phyloP scores from a whole-genome alignment of 83 land plant genomes.

The Diphasiastrum complanatum region DNA sequence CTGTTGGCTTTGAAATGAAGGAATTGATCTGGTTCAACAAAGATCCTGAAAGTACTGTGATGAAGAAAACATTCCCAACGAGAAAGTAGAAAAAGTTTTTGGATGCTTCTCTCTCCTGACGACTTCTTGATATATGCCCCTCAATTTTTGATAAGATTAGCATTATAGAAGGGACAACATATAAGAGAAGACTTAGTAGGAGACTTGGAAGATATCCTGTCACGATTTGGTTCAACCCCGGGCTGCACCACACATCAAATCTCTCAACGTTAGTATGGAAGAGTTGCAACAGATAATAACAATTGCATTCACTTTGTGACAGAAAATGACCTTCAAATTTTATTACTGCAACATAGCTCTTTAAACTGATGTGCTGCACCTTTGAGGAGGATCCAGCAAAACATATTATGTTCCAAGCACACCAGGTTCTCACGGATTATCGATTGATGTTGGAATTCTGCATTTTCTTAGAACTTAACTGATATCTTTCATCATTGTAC shows the following conservation, averaged over 20 bases:
- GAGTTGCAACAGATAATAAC: neutral
- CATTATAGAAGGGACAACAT: conserved; percentile 50
- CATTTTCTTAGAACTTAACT: too few relatives aligned
- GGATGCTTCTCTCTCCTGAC: conserved; percentile 45
- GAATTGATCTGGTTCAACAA: conserved; percentile 45
- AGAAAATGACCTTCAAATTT: too few relatives aligned
- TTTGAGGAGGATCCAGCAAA: too few relatives aligned
- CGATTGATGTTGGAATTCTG: too few relatives aligned
- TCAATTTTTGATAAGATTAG: conserved; percentile 33
- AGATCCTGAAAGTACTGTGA: conserved; percentile 53
- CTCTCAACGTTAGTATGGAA: neutral
- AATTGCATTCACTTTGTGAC: too few relatives aligned
- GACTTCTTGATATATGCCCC: conserved; percentile 44
- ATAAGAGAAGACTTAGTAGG: conserved; percentile 44
- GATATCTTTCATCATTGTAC: too few relatives aligned
- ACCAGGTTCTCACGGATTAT: too few relatives aligned
- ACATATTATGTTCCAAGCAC: too few relatives aligned
- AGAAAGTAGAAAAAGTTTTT: conserved; percentile 60
- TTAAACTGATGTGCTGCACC: too few relatives aligned
- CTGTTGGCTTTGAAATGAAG: conserved; percentile 42
- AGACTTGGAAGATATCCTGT: conserved; percentile 66
- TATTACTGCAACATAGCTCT: too few relatives aligned
- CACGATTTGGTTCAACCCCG: conserved; percentile 42
- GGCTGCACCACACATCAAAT: conserved; percentile 23
- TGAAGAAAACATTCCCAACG: conserved; percentile 57